These are phyloP conservation scores for Monascus ruber DNA, from an alignment of 2,329 filamentous ascomycete species.

Conservation along the genomic window DNA sequence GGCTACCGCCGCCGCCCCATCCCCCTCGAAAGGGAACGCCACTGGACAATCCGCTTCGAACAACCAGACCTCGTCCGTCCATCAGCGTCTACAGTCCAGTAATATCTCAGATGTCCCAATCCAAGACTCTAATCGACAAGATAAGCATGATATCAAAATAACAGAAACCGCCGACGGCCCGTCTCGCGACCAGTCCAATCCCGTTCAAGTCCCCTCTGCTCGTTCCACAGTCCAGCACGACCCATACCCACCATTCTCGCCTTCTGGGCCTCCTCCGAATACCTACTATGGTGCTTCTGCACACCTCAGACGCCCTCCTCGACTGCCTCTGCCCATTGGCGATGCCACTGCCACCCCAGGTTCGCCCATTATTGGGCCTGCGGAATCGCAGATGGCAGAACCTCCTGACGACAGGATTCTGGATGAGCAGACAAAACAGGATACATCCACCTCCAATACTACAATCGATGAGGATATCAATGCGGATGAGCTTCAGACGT, in stretches of 20 bases:
- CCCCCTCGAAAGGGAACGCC: slow-evolving; percentile 32
- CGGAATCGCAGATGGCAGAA: slow-evolving; percentile 44
- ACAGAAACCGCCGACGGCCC: slow-evolving; percentile 15
- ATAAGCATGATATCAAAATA: slow-evolving; percentile 12
- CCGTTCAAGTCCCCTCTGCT: slow-evolving; percentile 27
- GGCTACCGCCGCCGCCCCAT: slow-evolving; percentile 31
- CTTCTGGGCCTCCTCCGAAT: slow-evolving; percentile 38
- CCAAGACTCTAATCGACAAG: slow-evolving; percentile 13
- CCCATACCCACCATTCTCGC: slow-evolving; percentile 17
- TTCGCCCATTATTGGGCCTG: slow-evolving; percentile 71
- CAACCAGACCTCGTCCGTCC: slow-evolving; percentile 21
- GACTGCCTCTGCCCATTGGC: slow-evolving; percentile 84
- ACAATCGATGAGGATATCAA: slow-evolving; percentile 61
- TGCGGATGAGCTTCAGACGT: slow-evolving; percentile 58
- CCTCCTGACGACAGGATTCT: slow-evolving; percentile 31
- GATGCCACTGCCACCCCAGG: slow-evolving; percentile 83
- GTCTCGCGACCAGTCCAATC: slow-evolving; percentile 24
- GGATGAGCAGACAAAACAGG: slow-evolving; percentile 45
- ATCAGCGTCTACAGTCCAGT: slow-evolving; percentile 32
- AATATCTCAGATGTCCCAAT: slow-evolving; percentile 21
- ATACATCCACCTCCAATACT: slow-evolving; percentile 41
- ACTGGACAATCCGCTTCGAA: slow-evolving; percentile 27
- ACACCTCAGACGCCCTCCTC: slow-evolving; percentile 54
- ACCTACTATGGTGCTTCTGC: slow-evolving; percentile 33
- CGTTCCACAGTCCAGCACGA: slow-evolving; percentile 19